Conservation (phyloP, 371 early-diverging fungal species). For the Apophysomyces elegans region DNA sequence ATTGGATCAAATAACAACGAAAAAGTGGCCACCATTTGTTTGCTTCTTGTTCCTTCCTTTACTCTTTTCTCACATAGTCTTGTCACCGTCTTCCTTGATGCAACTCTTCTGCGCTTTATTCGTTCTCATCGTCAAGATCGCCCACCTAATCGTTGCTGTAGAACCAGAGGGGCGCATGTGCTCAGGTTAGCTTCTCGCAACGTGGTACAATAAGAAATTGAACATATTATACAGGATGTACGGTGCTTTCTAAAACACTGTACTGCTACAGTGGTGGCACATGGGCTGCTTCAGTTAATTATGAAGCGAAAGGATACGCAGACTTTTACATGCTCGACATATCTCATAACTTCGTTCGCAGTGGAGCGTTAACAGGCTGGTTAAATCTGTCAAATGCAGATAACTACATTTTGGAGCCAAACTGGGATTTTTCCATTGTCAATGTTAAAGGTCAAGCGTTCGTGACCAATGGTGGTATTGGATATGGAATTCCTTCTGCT, state of each 20-base stretch:
- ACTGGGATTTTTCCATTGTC: neutral
- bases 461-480: slow-evolving; percentile 5
- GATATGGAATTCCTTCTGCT: neutral
- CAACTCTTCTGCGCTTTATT: neutral
- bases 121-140: neutral
- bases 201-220: neutral
- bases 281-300: slow-evolving; percentile 4
- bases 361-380: neutral
- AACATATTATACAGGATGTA: neutral
- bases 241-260: neutral
- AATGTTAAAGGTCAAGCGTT: neutral
- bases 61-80: neutral
- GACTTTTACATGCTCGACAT: slow-evolving; percentile 7
- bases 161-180: neutral
- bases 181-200: neutral
- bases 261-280: slow-evolving; percentile 6
- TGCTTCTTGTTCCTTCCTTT: too few relatives aligned
- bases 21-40: too few relatives aligned
- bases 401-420: neutral
- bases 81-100: slow-evolving; percentile 6
- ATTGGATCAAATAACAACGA: too few relatives aligned
- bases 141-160: neutral
- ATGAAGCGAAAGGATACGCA: neutral
- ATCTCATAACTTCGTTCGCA: neutral
- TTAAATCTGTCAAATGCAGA: neutral